phyloP scores from a whole-genome alignment of 495 filamentous ascomycete species.

The Lepidopterella palustris region DNA sequence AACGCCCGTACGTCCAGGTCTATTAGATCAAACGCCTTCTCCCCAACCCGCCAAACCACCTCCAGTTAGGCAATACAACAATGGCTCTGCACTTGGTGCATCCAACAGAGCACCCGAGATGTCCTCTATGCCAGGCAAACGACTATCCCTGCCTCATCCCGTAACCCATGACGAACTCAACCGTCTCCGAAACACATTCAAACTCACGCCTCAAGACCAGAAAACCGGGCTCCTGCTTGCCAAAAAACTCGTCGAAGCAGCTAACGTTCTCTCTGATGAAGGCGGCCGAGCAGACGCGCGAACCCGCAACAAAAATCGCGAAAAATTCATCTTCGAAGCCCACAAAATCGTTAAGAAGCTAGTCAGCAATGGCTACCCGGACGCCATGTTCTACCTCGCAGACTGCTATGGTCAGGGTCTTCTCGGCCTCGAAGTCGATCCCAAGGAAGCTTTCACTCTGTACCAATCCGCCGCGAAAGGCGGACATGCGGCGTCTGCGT shows the following conservation, averaged over 20 bases:
- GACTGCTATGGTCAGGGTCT: conserved; percentile 78
- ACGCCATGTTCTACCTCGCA: conserved; percentile 91
- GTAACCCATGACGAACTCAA: conserved; percentile 77
- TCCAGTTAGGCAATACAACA: conserved; percentile 67
- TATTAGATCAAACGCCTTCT: conserved; percentile 38
- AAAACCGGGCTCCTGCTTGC: conserved; percentile 65
- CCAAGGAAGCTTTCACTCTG: conserved; percentile 82
- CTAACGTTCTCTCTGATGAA: conserved; percentile 64
- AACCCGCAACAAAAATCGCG: conserved; percentile 65
- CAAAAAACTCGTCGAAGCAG: conserved; percentile 81
- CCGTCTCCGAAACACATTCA: conserved; percentile 57
- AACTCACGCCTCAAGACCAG: conserved; percentile 63
- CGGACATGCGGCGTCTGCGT: conserved; percentile 79
- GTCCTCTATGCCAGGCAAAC: conserved; percentile 28
- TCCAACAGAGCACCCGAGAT: conserved; percentile 29
- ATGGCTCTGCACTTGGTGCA: conserved; percentile 35
- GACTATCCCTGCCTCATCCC: conserved; percentile 38
- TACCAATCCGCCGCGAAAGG: conserved; percentile 91
- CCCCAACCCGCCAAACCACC: conserved; percentile 49
- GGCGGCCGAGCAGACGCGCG: conserved; percentile 65
- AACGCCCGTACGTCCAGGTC: conserved; percentile 69
- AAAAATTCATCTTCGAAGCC: conserved; percentile 78
- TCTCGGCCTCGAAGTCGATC: conserved; percentile 65
- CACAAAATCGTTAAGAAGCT: conserved; percentile 89
- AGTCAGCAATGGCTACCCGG: conserved; percentile 56